Base-by-base conservation (phyloP, 257 asterid genomes). In the Datura wrightii region DNA sequence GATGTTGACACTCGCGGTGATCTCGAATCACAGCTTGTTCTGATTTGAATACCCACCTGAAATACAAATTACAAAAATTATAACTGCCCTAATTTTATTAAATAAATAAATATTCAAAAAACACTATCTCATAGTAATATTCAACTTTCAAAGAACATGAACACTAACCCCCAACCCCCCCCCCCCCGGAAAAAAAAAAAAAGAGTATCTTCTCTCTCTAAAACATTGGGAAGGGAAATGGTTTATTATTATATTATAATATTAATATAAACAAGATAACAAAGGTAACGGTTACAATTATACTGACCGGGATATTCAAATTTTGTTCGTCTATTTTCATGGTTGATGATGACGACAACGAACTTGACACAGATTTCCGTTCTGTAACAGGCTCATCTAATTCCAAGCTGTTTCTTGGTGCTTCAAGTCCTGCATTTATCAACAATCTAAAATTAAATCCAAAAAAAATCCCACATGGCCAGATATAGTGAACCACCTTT, bases 361-460 rank as follows among this genome's bases (percentile, higher is more conserved):
- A 50, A 34, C 46, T 71, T 42, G 89, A 86, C 84, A 86, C 80
- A 46, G 86, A 83, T 59, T 53, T 83, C 14, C 50, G 52, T 58
- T 88, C 82, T 62, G 83, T 78, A 79, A 52, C 19, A 56, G 90
- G 79, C 74, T 89, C 92, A 37, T 87, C 94, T 50, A 89, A 14
- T 60, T 96, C 99, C 95, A 94, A 87, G 87, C 98, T 96, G 89
- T 94, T 96, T 83, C 99, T 93, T 78, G 97, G 99, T 54, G 97
- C 98, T 84, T 92, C 96, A 10, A 93, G 82, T 41, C 97, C 98
- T 93, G 91, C 90, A 90, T 3, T 46, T 8, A 48, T 59, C 76
- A 46, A 37, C 16, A 59, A 36, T 11, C 70, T 39, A 71, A 71
- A 39, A 19, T 31, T 80, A 7, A 53, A 16, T 14, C 42, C 31